A percentile compares a stretch with the other conserved stretches of the same genome.
phyloP scores from a whole-genome alignment of 768 basidiomycete species.

The Auriscalpium vulgare region DNA sequence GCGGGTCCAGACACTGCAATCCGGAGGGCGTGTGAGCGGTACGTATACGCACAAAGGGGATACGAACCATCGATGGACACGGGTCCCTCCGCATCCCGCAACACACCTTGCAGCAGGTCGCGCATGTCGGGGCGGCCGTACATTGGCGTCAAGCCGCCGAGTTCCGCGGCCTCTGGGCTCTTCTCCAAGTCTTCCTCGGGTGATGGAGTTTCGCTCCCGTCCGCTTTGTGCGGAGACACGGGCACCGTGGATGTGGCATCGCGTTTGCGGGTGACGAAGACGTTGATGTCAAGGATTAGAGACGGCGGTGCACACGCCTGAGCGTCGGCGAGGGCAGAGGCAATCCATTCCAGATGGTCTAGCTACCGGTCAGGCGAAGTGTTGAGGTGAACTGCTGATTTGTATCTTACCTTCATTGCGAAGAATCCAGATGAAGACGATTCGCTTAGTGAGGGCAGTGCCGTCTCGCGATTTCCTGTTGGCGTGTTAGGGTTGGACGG shows the following conservation, averaged over 20 bases:
- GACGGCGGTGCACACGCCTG: conserved; percentile 9
- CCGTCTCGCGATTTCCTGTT: conserved; percentile 3
- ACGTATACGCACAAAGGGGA: background rate
- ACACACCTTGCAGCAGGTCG: conserved; percentile 18
- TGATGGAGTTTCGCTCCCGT: background rate
- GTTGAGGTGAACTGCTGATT: background rate
- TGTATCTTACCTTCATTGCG: background rate
- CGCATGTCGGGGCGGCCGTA: conserved; percentile 21
- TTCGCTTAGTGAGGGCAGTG: background rate
- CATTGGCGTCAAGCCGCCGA: conserved; percentile 5
- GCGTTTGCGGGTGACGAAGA: conserved; percentile 15
- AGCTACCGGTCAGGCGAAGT: too few relatives aligned
- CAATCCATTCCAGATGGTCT: conserved; percentile 12
- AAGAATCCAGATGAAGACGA: background rate
- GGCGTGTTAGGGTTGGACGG: background rate
- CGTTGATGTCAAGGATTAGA: conserved; percentile 13
- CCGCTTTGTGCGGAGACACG: background rate
- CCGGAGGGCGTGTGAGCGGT: background rate
- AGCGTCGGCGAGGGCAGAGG: conserved; percentile 8
- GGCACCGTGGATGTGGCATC: background rate
- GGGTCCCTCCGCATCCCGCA: conserved; percentile 16
- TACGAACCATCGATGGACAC: conserved; percentile 25
- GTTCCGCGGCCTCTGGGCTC: conserved; percentile 5
- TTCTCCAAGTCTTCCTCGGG: conserved; percentile 1
- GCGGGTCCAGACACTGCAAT: conserved; percentile 19